Base-by-base conservation (phyloP, 23 red algal genomes). In the Gracilaria vermiculophylla region DNA sequence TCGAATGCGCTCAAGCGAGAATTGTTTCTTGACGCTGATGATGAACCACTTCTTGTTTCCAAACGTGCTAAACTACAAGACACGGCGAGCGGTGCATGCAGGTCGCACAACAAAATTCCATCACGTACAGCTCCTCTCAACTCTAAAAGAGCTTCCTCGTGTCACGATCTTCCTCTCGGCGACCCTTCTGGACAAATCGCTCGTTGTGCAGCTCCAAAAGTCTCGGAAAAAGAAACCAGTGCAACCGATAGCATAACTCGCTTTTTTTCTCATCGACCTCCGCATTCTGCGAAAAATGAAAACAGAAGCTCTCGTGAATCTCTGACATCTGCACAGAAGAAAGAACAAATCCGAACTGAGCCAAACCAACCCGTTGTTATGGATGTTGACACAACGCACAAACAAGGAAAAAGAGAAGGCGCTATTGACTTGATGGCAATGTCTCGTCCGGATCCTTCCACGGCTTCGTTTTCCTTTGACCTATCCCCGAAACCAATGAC, bases 1-100 rank as follows among this genome's bases (percentile, higher is more conserved):
- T 42, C 67, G 9, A n/a, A 14, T 17, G 3, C 67, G 0, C 67
- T 73, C 1, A 73, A 73, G 67, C 39, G 67, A 1, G 67, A 73
- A n/a, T 32, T 73, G 6, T 73, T 73, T 47, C 67, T 73, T 47
- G 67, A 73, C 47, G 67, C 36, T 24, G 67, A 73, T 73, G 67
- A 73, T 47, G 67, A 45, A 34, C 67, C 36, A 23, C 67, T 73
- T 24, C 32, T 48, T 17, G 5, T 28, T 27, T 45, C 67, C 39
- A 73, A 73, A 14, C 67, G 67, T 25, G 67, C 67, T 4, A 42
- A 20, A 45, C 21, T 73, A 20, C 67, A 73, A 0, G 67, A 24
- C 37, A 28, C 19, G 17, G 3, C 39, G 37, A 5, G 8, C 17
- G 39, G 47, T 1, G 37, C 11, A 24, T 40, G 25, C 1, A 8